A percentile compares a stretch with the other conserved stretches of the same genome.
Evolutionary conservation across 2,329 filamentous ascomycete genomes (phyloP).

Genomic region (Aureobasidium sp.): DNA sequence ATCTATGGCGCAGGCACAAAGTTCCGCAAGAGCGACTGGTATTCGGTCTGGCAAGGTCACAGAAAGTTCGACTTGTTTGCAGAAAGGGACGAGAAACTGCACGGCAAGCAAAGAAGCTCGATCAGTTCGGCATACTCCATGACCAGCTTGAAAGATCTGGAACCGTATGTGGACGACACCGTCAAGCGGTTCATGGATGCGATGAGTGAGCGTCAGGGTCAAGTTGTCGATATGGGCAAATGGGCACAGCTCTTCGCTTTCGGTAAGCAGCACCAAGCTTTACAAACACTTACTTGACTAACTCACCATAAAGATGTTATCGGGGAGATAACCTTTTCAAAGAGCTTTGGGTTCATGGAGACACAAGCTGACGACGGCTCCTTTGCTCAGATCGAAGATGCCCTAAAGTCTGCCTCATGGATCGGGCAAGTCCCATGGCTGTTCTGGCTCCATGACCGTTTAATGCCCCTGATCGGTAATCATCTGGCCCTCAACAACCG

Average conservation of each 20-base stretch:
- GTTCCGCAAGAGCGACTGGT: conserved; percentile 38
- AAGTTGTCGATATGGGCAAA: conserved; percentile 30
- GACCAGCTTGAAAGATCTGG: conserved; percentile 33
- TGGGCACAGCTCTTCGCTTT: conserved; percentile 38
- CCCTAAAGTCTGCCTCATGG: conserved; percentile 30
- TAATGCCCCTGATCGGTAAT: conserved; percentile 33
- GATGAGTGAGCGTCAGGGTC: conserved; percentile 24
- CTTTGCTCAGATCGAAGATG: conserved; percentile 29
- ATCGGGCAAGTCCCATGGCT: conserved; percentile 33
- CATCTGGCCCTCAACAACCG: conserved; percentile 29
- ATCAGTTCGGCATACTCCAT: conserved; percentile 32
- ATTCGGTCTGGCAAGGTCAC: conserved; percentile 34
- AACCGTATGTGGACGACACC: conserved; percentile 35
- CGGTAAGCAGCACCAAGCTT: conserved; percentile 21
- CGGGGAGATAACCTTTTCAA: conserved; percentile 35
- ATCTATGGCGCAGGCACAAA: conserved; percentile 34
- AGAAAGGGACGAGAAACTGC: conserved; percentile 32
- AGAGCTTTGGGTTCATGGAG: conserved; percentile 33
- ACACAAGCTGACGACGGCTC: conserved; percentile 29
- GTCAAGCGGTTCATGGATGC: conserved; percentile 30
- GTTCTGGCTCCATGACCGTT: conserved; percentile 29
- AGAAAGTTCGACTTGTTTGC: conserved; percentile 36
- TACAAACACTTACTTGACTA: background rate
- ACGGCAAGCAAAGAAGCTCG: conserved; percentile 29
- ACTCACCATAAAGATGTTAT: conserved; percentile 31